Evolutionary conservation across 495 filamentous ascomycete species (phyloP).

Genomic region (Lasiosphaeris hirsuta): DNA sequence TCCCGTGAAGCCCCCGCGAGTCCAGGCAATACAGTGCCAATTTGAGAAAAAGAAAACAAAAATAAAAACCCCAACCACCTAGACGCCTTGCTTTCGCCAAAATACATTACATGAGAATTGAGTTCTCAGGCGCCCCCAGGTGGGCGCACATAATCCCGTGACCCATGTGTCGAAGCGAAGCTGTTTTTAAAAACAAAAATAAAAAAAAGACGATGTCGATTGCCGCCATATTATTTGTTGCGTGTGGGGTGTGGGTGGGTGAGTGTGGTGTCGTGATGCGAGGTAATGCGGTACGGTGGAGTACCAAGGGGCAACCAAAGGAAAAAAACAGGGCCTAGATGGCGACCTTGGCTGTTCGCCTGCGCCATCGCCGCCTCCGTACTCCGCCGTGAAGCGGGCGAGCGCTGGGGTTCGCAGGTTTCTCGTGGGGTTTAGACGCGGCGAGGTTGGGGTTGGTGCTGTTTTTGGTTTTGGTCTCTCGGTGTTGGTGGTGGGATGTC

Average conservation of each 20-base stretch:
- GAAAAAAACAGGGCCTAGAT: too few species aligned
- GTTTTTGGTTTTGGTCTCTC: too few species aligned
- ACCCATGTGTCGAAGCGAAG: too few species aligned
- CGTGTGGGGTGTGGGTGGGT: too few species aligned
- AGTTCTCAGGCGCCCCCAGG: background rate
- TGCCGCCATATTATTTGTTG: too few species aligned
- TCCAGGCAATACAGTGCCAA: background rate
- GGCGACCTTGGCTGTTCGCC: background rate
- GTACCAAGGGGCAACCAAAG: background rate
- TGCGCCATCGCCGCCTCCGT: conserved; percentile 10
- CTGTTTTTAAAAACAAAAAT: too few species aligned
- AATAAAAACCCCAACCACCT: background rate
- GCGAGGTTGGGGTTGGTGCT: too few species aligned
- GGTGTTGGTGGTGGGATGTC: too few species aligned
- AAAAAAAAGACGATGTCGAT: too few species aligned
- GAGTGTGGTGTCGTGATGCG: background rate
- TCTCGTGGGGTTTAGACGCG: background rate
- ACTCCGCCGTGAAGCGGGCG: background rate
- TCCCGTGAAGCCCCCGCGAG: background rate
- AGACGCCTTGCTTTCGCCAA: conserved; percentile 6
- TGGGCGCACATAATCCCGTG: background rate
- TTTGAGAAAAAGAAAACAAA: background rate
- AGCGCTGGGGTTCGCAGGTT: background rate
- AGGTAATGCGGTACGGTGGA: background rate
- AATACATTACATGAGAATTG: conserved; percentile 11